phyloP scores from a whole-genome alignment of 352 stramenopile species.

The Phytophthora crassamura region DNA sequence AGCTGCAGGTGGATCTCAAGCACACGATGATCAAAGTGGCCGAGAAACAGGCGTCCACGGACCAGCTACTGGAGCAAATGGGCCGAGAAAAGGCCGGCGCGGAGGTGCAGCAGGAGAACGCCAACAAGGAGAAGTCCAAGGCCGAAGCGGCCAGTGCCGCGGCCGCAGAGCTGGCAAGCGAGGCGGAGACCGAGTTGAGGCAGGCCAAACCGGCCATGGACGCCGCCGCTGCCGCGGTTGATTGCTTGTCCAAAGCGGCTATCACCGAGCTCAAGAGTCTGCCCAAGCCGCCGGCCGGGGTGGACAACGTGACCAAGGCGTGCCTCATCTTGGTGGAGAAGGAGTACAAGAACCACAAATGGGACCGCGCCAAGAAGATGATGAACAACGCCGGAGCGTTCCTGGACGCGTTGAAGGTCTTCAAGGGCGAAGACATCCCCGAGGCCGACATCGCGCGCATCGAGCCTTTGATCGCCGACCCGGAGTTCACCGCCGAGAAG shows the following conservation, averaged over 20 bases:
- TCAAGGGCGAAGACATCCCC: conserved; percentile 95
- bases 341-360: conserved; percentile 99
- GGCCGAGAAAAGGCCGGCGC: conserved; percentile 93
- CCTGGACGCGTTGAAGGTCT: conserved; percentile 92
- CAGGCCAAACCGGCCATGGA: conserved; percentile 98
- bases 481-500: conserved; percentile 95
- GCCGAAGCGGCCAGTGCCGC: conserved; percentile 92
- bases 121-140: conserved; percentile 94
- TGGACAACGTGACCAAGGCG: conserved; percentile 97
- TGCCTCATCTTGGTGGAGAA: conserved; percentile 98
- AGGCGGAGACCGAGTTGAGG: conserved; percentile 95
- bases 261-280: conserved; percentile 98
- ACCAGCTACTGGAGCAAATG: conserved; percentile 96
- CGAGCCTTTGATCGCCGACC: conserved; percentile 92
- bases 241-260: conserved; percentile 96
- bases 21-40: conserved; percentile 96
- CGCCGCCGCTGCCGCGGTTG: conserved; percentile 93
- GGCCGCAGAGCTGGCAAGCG: conserved; percentile 93
- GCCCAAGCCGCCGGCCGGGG: conserved; percentile 93
- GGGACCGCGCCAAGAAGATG: conserved; percentile 99
- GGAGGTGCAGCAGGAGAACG: conserved; percentile 94
- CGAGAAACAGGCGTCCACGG: conserved; percentile 96
- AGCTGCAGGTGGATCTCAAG: conserved; percentile 95
- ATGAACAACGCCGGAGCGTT: conserved; percentile 98
- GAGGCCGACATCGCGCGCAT: conserved; percentile 94